Evolutionary conservation across 2,329 filamentous ascomycete species (phyloP).

Genomic region (Fusarium sp.): DNA sequence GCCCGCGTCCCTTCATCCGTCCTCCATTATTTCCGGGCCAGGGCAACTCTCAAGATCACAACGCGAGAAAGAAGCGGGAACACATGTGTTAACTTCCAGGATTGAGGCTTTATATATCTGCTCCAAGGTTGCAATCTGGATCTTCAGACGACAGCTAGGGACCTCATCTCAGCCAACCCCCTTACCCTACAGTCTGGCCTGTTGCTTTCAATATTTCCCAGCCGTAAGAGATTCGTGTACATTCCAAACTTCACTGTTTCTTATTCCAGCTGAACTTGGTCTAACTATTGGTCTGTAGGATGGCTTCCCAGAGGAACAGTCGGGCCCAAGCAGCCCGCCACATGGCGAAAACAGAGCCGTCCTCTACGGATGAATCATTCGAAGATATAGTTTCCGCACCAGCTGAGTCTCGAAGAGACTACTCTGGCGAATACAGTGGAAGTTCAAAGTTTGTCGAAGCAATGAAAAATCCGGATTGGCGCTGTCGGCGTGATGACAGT

Average conservation of each 20-base stretch:
- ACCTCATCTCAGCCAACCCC: neutral
- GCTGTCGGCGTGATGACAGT: conserved; percentile 43
- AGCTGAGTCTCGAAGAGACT: conserved; percentile 19
- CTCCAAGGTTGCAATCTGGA: too few relatives aligned
- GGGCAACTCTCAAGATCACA: too few relatives aligned
- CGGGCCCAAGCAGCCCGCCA: conserved; percentile 19
- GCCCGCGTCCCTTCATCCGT: too few relatives aligned
- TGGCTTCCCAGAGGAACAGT: conserved; percentile 25
- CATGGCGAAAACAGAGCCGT: conserved; percentile 12
- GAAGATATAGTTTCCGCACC: conserved; percentile 25
- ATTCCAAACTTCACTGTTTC: neutral
- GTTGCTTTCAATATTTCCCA: neutral
- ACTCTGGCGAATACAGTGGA: conserved; percentile 37
- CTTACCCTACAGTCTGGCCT: neutral
- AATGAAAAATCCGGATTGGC: conserved; percentile 57
- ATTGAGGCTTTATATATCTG: too few relatives aligned
- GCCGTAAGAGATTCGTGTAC: neutral
- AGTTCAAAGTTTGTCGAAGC: conserved; percentile 50
- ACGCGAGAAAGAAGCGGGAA: too few relatives aligned
- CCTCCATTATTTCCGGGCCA: too few relatives aligned
- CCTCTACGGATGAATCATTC: conserved; percentile 26
- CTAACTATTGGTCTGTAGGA: neutral
- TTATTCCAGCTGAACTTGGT: neutral
- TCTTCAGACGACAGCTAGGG: too few relatives aligned
- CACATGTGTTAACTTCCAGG: too few relatives aligned